A percentile compares a stretch with the other conserved stretches of the same genome.
These are phyloP conservation scores for Corchorus capsularis DNA, from an alignment of 345 rosid genomes.

Conservation along the genomic window DNA sequence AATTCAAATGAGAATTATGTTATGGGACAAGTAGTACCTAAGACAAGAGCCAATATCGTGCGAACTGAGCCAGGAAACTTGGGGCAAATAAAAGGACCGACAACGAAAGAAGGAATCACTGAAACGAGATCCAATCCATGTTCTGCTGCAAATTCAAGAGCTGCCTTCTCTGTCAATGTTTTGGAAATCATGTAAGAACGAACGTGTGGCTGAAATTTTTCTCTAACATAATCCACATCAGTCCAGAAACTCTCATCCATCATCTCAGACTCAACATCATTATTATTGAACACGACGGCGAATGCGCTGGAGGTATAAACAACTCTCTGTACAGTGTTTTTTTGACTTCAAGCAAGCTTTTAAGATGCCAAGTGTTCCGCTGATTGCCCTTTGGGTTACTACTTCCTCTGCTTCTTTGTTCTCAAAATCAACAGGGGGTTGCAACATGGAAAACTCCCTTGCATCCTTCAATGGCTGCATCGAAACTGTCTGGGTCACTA, in stretches of 20 bases:
- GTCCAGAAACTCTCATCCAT: slow-evolving; percentile 46
- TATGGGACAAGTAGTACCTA: slow-evolving; percentile 9
- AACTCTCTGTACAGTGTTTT: slow-evolving; percentile 49
- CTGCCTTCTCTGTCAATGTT: slow-evolving; percentile 21
- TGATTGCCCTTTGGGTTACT: slow-evolving; percentile 43
- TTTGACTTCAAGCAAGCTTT: slow-evolving; percentile 51
- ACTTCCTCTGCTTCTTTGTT: slow-evolving; percentile 44
- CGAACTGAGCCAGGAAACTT: slow-evolving; percentile 25
- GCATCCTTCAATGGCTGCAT: slow-evolving; percentile 62
- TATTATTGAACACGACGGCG: slow-evolving; percentile 1
- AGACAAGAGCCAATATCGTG: slow-evolving; percentile 31
- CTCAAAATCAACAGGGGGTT: slow-evolving; percentile 24
- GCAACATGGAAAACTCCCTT: slow-evolving; percentile 63
- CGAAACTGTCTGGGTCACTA: slow-evolving; percentile 48
- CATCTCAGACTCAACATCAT: neutral
- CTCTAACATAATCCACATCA: slow-evolving; percentile 22
- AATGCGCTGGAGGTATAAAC: slow-evolving; percentile 63
- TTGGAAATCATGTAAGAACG: slow-evolving; percentile 28
- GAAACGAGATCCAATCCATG: slow-evolving; percentile 42
- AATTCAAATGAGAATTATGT: neutral
- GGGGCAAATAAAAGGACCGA: slow-evolving; percentile 39
- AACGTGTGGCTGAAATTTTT: neutral
- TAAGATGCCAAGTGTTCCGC: slow-evolving; percentile 53
- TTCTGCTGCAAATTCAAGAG: slow-evolving; percentile 31
- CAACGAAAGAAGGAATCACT: slow-evolving; percentile 27